Base-by-base conservation (phyloP, 1,284 basidiomycete genomes). In the Heliocybe sulcata region DNA sequence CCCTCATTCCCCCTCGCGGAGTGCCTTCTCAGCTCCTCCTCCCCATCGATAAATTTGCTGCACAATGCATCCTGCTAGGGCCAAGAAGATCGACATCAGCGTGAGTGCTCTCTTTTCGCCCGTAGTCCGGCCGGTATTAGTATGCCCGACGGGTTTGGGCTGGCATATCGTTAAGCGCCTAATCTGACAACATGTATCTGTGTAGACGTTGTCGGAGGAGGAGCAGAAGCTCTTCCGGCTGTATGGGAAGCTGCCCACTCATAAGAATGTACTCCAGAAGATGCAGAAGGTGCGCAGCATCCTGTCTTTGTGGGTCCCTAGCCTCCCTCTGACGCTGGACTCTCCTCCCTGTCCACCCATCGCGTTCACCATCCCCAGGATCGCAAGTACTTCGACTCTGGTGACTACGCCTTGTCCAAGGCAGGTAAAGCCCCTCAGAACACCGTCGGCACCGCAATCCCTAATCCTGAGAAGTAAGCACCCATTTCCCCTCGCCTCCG, bases 361-460 rank as follows among this genome's bases (percentile, higher is more conserved):
- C 27, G 22, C 27, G 8, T 16, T 12, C 27, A 16, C 12, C 8
- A 9, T 49, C 27, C 12, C 47, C 27, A 97, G 92, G 94, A 97
- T 70, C 91, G 94, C 66, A 97, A 97, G 72, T 98, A 93, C 76
- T 98, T 98, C 70, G 94, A 98, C 73, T 98, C 95, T 57, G 95
- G 95, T 59, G 94, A 98, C 71, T 98, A 98, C 67, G 94, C 94
- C 53, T 79, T 98, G 63, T 94, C 92, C 55, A 97, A 98, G 72
- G 95, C 94, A 2, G 94, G 95, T 31, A 90, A 92, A 42, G 83
- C 89, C 22, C 87, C 92, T 49, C 90, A 92, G 69, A 92, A 82
- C 67, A 82, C 85, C 14, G 92, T 96, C 52, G 94, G 94, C 45
- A 97, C 93, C 26, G 90, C 93, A 50, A 97, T 97, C 63, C 94